These are phyloP conservation scores for Eutrema salsugineum DNA, from an alignment of 441 rosid genomes.

Conservation along the genomic window DNA sequence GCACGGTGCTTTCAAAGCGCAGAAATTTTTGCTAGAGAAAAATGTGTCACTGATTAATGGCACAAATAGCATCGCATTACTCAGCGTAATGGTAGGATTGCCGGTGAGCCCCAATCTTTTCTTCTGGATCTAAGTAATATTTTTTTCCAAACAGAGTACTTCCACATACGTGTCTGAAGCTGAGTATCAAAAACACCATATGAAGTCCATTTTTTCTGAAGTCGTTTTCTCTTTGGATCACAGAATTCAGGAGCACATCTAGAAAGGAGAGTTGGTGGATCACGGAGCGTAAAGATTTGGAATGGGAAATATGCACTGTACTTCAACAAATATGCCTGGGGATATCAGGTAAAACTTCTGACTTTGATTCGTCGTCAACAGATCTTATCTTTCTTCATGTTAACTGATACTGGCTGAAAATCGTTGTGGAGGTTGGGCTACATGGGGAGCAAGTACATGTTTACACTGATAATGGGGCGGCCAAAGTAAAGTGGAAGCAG, in stretches of 20 bases:
- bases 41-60: slow-evolving; percentile 42
- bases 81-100: slow-evolving; percentile 71
- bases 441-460: slow-evolving; percentile 46
- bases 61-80: slow-evolving; percentile 54
- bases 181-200: not conserved
- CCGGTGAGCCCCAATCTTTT: slow-evolving; percentile 45
- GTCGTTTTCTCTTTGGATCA: slow-evolving; percentile 5
- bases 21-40: slow-evolving; percentile 36
- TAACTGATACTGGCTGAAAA: slow-evolving; percentile 15
- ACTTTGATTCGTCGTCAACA: not conserved
- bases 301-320: slow-evolving; percentile 33
- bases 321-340: slow-evolving; percentile 54
- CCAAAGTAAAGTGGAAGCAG: slow-evolving; percentile 44
- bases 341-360: slow-evolving; percentile 60
- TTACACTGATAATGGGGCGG: slow-evolving; percentile 34
- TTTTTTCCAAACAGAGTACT: slow-evolving; percentile 6
- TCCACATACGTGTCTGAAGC: not conserved
- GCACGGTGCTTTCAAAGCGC: slow-evolving; percentile 42
- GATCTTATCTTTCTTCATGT: slow-evolving; percentile 4
- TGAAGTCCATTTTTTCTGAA: slow-evolving; percentile 7
- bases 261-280: slow-evolving; percentile 57
- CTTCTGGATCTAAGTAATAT: not conserved
- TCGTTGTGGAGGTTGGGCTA: slow-evolving; percentile 53
- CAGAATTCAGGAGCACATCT: slow-evolving; percentile 81
- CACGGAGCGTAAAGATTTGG: slow-evolving; percentile 43